Conservation (phyloP, 257 asterid genomes). For the Plantago elongata region DNA sequence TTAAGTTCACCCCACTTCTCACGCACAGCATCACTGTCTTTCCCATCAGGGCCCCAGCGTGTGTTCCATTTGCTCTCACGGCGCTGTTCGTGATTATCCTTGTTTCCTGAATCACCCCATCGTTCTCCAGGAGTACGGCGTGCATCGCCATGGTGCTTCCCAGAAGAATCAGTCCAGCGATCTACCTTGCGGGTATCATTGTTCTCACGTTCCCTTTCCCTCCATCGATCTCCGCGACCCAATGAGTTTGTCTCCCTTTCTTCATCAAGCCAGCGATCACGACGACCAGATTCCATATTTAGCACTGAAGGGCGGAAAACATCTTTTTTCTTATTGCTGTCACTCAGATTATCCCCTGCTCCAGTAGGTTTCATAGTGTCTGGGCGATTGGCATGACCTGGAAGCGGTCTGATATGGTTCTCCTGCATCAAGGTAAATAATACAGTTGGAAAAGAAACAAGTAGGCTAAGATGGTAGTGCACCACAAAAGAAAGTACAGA, state of each 20-base stretch:
- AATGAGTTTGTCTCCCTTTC: constrained; percentile 86
- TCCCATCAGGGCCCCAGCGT: constrained; percentile 89
- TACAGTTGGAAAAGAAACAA: neutral
- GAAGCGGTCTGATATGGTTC: constrained; percentile 38
- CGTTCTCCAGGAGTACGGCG: constrained; percentile 73
- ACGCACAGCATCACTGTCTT: constrained; percentile 44
- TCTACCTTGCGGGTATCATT: constrained; percentile 59
- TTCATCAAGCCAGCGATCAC: constrained; percentile 95
- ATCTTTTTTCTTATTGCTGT: constrained; percentile 66
- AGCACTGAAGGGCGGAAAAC: constrained; percentile 93
- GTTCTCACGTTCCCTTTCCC: constrained; percentile 81
- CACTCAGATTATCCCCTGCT: constrained; percentile 42
- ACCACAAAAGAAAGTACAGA: neutral
- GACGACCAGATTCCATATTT: constrained; percentile 69
- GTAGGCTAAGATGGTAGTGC: neutral
- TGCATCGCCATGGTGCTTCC: constrained; percentile 61
- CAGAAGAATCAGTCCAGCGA: constrained; percentile 70
- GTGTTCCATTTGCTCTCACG: constrained; percentile 92
- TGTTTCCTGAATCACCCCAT: constrained; percentile 68
- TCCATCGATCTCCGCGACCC: constrained; percentile 78
- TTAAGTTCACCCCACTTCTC: constrained; percentile 71
- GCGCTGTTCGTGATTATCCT: constrained; percentile 77
- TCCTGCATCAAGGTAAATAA: constrained; percentile 41
- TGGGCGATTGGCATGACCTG: constrained; percentile 37
- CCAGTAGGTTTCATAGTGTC: constrained; percentile 52